phyloP scores from a whole-genome alignment of 1,139 yeast species.

The Geotrichum europaeum region DNA sequence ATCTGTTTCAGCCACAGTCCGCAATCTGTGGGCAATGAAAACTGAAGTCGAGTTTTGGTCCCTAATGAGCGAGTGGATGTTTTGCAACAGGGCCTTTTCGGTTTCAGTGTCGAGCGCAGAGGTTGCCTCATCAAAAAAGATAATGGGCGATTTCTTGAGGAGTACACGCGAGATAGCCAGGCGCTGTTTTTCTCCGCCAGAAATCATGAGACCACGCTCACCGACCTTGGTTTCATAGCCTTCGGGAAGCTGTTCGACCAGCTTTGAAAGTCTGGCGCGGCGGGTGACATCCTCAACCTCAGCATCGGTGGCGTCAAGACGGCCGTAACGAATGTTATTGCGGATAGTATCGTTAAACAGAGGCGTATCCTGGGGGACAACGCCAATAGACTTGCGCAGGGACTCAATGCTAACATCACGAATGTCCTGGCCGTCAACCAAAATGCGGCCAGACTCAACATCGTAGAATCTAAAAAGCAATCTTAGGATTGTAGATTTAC shows the following conservation, averaged over 20 bases:
- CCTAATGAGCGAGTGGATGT: conserved; percentile 58
- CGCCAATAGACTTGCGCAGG: conserved; percentile 70
- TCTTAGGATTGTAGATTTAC: conserved; percentile 84
- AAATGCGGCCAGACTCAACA: conserved; percentile 66
- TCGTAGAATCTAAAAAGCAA: conserved; percentile 88
- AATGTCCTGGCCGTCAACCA: conserved; percentile 88
- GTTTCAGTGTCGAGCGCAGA: conserved; percentile 96
- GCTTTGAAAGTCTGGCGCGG: conserved; percentile 60
- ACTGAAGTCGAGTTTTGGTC: conserved; percentile 65
- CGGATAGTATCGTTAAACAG: conserved; percentile 83
- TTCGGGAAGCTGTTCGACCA: conserved; percentile 70
- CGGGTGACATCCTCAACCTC: conserved; percentile 62
- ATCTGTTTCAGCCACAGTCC: conserved; percentile 93
- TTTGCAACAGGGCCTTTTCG: conserved; percentile 72
- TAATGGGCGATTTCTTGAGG: conserved; percentile 78
- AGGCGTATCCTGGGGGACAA: conserved; percentile 98
- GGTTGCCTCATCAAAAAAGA: conserved; percentile 96
- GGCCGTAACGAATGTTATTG: conserved; percentile 85
- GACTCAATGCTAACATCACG: conserved; percentile 69
- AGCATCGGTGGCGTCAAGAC: conserved; percentile 63
- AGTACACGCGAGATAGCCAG: conserved; percentile 86
- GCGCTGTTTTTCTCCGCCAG: conserved; percentile 97
- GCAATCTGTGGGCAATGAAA: conserved; percentile 86
- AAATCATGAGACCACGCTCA: conserved; percentile 95
- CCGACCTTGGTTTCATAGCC: conserved; percentile 90